Evolutionary conservation across 2,329 filamentous ascomycete genomes (phyloP).

Genomic region (Chaetomiaceae sp.): DNA sequence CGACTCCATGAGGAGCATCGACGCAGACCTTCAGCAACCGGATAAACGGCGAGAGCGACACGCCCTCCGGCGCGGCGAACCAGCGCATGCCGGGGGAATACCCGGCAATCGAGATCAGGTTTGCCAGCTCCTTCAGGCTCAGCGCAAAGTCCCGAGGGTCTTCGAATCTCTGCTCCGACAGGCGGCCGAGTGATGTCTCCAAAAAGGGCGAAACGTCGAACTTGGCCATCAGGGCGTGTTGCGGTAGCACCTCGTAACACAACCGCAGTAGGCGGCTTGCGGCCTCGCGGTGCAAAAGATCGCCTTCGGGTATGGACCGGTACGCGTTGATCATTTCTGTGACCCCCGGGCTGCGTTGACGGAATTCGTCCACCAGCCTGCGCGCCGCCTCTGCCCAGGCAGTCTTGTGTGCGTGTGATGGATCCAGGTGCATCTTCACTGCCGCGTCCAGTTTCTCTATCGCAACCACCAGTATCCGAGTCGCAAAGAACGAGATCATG

Average conservation of each 20-base stretch:
- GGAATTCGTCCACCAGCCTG: constrained; percentile 69
- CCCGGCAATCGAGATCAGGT: constrained; percentile 74
- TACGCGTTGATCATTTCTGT: constrained; percentile 76
- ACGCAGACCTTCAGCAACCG: constrained; percentile 60
- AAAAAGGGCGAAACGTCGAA: constrained; percentile 83
- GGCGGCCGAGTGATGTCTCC: constrained; percentile 59
- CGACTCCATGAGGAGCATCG: constrained; percentile 44
- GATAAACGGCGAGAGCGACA: constrained; percentile 66
- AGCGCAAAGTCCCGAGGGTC: constrained; percentile 50
- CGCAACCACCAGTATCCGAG: constrained; percentile 72
- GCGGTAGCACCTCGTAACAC: constrained; percentile 82
- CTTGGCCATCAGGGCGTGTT: constrained; percentile 73
- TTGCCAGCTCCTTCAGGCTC: constrained; percentile 69
- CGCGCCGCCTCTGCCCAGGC: constrained; percentile 68
- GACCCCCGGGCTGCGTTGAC: constrained; percentile 71
- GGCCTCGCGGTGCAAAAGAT: constrained; percentile 72
- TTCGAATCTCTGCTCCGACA: constrained; percentile 49
- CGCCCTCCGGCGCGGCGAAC: constrained; percentile 70
- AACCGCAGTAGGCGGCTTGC: constrained; percentile 72
- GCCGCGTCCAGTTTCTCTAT: constrained; percentile 71
- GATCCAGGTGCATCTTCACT: constrained; percentile 55
- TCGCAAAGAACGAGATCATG: constrained; percentile 77
- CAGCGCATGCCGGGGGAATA: constrained; percentile 82
- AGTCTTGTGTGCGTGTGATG: constrained; percentile 33
- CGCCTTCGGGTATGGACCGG: constrained; percentile 61